Percentiles rank a stretch among this genome's conserved stretches.
phyloP scores from a whole-genome alignment of 495 filamentous ascomycete genomes.

The Penicillium lagena region DNA sequence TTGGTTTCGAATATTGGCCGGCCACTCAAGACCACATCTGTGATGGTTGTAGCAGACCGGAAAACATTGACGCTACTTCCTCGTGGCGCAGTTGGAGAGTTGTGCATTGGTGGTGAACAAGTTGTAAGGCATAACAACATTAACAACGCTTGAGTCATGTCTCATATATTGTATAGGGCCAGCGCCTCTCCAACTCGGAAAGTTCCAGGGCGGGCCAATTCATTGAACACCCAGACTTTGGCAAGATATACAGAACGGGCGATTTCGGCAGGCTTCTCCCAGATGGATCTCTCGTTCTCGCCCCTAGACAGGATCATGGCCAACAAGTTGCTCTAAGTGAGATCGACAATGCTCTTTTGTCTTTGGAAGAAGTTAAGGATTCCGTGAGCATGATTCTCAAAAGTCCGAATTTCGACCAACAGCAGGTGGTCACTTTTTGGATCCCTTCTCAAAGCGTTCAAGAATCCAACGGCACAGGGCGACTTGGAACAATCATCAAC shows the following conservation, averaged over 20 bases:
- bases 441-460: slow-evolving; percentile 25
- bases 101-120: slow-evolving; percentile 82
- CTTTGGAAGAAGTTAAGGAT: slow-evolving; percentile 35
- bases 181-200: slow-evolving; percentile 28
- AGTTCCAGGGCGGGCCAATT: slow-evolving; percentile 53
- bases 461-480: slow-evolving; percentile 1
- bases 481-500: slow-evolving; percentile 13
- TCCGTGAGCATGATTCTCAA: slow-evolving; percentile 47
- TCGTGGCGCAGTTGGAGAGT: slow-evolving; percentile 63
- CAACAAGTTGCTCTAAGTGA: slow-evolving; percentile 62
- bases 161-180: background rate
- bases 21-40: slow-evolving; percentile 63
- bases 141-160: background rate
- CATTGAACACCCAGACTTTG: slow-evolving; percentile 56
- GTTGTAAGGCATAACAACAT: slow-evolving; percentile 34
- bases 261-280: slow-evolving; percentile 66
- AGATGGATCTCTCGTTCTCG: slow-evolving; percentile 58
- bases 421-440: slow-evolving; percentile 54
- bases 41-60: slow-evolving; percentile 51
- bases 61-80: slow-evolving; percentile 43
- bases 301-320: slow-evolving; percentile 57
- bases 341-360: slow-evolving; percentile 51
- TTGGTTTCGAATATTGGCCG: slow-evolving; percentile 54
- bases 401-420: slow-evolving; percentile 10
- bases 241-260: slow-evolving; percentile 64